Percentiles rank a stretch among this genome's conserved stretches.
Evolutionary conservation across 176 grass and related monocot species (phyloP).

Genomic region (Saccharum officinarum): DNA sequence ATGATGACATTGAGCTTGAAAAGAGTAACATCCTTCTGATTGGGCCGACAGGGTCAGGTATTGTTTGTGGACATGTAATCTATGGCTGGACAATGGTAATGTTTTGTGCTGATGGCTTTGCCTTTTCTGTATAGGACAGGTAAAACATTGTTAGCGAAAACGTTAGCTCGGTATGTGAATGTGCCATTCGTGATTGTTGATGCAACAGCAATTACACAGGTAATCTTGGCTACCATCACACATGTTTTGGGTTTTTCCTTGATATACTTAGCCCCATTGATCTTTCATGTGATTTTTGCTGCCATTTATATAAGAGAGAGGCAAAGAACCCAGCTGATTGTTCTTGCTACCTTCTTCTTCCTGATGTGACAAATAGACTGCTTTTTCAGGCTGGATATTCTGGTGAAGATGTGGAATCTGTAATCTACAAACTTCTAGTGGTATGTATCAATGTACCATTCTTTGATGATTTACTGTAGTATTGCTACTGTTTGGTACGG

Average conservation of each 20-base stretch:
- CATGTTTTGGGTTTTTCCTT: neutral
- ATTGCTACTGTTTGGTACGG: neutral
- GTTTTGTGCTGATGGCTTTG: neutral
- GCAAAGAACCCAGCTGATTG: neutral
- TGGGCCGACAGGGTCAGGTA: conserved; percentile 66
- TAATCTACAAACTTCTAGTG: conserved; percentile 58
- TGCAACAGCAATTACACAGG: conserved; percentile 68
- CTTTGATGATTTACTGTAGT: neutral
- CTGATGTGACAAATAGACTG: conserved; percentile 36
- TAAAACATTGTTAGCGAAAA: conserved; percentile 65
- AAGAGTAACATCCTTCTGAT: conserved; percentile 73
- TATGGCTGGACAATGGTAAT: neutral
- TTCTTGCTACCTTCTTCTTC: conserved; percentile 25
- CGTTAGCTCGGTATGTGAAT: conserved; percentile 54
- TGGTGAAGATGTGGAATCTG: conserved; percentile 64
- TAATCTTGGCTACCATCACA: neutral
- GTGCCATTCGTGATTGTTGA: conserved; percentile 71
- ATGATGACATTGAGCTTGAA: conserved; percentile 56
- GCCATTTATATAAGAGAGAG: neutral
- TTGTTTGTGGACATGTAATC: neutral
- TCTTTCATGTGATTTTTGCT: neutral
- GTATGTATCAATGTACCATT: conserved; percentile 34
- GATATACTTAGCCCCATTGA: neutral
- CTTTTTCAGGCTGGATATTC: conserved; percentile 66
- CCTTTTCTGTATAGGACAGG: conserved; percentile 33